Conservation (phyloP, 192 early-diverging fungal species). For the Coemansia sp. region DNA sequence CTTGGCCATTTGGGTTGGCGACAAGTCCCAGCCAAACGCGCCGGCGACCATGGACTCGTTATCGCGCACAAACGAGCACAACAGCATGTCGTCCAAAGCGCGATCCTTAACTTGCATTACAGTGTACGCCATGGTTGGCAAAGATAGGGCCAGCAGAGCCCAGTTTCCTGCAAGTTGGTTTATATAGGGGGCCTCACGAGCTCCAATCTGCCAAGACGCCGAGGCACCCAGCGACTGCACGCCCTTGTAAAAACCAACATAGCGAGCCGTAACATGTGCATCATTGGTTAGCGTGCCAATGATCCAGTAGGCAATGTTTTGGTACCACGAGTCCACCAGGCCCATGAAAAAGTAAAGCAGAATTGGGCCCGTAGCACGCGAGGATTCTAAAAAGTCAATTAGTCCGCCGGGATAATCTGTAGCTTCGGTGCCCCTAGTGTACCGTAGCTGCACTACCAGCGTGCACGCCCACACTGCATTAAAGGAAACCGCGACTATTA, state of each 20-base stretch:
- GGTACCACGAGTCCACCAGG: conserved; percentile 74
- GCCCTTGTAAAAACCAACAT: conserved; percentile 80
- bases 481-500: conserved; percentile 35
- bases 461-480: conserved; percentile 58
- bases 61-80: conserved; percentile 14
- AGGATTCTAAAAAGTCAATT: conserved; percentile 30
- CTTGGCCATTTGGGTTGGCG: neutral
- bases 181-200: conserved; percentile 44
- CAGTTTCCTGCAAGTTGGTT: conserved; percentile 49
- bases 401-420: conserved; percentile 29
- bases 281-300: conserved; percentile 83
- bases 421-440: conserved; percentile 22
- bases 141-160: conserved; percentile 23
- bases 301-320: conserved; percentile 75
- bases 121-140: conserved; percentile 39
- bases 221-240: conserved; percentile 70
- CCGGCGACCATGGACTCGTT: conserved; percentile 5
- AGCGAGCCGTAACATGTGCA: conserved; percentile 60
- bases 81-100: conserved; percentile 30
- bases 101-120: conserved; percentile 29
- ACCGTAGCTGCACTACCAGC: conserved; percentile 57
- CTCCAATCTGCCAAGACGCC: conserved; percentile 64
- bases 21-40: conserved; percentile 8
- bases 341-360: conserved; percentile 72
- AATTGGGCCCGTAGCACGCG: conserved; percentile 55